Evolutionary conservation across 2,329 filamentous ascomycete genomes (phyloP).

Genomic region (Fonsecaea erecta): DNA sequence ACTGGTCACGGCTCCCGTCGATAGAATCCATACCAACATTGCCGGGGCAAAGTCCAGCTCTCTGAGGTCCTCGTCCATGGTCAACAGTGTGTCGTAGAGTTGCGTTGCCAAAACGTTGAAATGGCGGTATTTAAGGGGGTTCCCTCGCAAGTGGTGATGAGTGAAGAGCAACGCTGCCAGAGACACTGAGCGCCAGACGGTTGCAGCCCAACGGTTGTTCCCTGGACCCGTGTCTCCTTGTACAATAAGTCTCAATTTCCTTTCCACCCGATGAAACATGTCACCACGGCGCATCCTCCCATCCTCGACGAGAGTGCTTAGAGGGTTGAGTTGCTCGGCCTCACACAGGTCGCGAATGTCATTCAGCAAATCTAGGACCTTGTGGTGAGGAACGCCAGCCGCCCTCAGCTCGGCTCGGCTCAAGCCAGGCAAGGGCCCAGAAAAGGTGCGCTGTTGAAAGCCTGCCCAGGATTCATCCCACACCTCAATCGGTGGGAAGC

Average conservation of each 20-base stretch:
- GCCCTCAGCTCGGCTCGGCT: slow-evolving; percentile 12
- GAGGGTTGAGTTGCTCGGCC: slow-evolving; percentile 18
- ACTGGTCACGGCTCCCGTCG: slow-evolving; percentile 15
- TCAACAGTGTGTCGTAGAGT: slow-evolving; percentile 21
- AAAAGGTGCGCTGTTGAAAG: background rate
- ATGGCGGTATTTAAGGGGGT: slow-evolving; percentile 27
- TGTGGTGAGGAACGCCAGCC: slow-evolving; percentile 14
- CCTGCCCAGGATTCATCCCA: slow-evolving; percentile 29
- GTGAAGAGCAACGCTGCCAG: slow-evolving; percentile 23
- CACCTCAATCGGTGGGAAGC: slow-evolving; percentile 18
- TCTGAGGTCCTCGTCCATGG: slow-evolving; percentile 21
- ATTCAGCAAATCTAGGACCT: slow-evolving; percentile 16
- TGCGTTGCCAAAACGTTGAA: slow-evolving; percentile 23
- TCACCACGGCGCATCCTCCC: slow-evolving; percentile 23
- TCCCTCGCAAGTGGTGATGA: slow-evolving; percentile 26
- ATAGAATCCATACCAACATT: slow-evolving; percentile 25
- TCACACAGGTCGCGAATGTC: slow-evolving; percentile 23
- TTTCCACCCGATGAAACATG: slow-evolving; percentile 25
- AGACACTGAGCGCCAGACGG: slow-evolving; percentile 22
- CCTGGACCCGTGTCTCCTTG: background rate
- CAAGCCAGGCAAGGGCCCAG: slow-evolving; percentile 18
- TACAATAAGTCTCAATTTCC: slow-evolving; percentile 18
- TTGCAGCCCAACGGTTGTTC: slow-evolving; percentile 7
- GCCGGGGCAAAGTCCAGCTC: slow-evolving; percentile 27
- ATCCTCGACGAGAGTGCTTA: slow-evolving; percentile 9